Percentiles rank a stretch among this genome's conserved stretches.
Evolutionary conservation across 2,329 filamentous ascomycete genomes (phyloP).

Genomic region (Fusarium verrucosum): DNA sequence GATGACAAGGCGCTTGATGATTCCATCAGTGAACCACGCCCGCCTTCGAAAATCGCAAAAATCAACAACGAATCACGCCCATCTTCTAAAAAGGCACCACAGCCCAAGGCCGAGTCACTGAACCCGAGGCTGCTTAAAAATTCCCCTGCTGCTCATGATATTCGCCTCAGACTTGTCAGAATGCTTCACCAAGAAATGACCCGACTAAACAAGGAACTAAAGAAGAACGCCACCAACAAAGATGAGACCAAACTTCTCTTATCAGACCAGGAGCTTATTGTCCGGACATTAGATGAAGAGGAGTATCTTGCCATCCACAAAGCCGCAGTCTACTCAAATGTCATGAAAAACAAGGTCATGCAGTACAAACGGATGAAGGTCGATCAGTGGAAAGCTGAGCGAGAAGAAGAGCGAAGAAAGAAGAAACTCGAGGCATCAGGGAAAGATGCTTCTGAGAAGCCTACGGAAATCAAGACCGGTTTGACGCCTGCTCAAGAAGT

Average conservation of each 20-base stretch:
- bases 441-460: conserved; percentile 47
- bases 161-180: conserved; percentile 66
- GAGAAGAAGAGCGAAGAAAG: conserved; percentile 53
- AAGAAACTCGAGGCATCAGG: conserved; percentile 47
- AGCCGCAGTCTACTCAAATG: conserved; percentile 78
- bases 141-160: conserved; percentile 65
- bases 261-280: conserved; percentile 73
- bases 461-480: conserved; percentile 72
- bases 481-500: conserved; percentile 75
- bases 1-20: too few relatives aligned
- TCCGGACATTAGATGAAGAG: conserved; percentile 78
- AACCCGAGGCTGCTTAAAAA: conserved; percentile 72
- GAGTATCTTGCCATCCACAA: conserved; percentile 75
- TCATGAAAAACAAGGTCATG: conserved; percentile 83
- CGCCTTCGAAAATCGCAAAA: conserved; percentile 15
- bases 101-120: conserved; percentile 60
- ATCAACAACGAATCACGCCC: conserved; percentile 30
- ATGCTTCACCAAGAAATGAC: conserved; percentile 71
- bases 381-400: conserved; percentile 75
- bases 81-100: conserved; percentile 26
- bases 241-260: conserved; percentile 64
- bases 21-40: too few relatives aligned
- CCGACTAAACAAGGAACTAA: conserved; percentile 72
- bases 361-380: conserved; percentile 78
- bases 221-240: conserved; percentile 58